These are phyloP conservation scores for Colletotrichum sp. DNA, from an alignment of 2,329 filamentous ascomycete genomes.

Conservation along the genomic window DNA sequence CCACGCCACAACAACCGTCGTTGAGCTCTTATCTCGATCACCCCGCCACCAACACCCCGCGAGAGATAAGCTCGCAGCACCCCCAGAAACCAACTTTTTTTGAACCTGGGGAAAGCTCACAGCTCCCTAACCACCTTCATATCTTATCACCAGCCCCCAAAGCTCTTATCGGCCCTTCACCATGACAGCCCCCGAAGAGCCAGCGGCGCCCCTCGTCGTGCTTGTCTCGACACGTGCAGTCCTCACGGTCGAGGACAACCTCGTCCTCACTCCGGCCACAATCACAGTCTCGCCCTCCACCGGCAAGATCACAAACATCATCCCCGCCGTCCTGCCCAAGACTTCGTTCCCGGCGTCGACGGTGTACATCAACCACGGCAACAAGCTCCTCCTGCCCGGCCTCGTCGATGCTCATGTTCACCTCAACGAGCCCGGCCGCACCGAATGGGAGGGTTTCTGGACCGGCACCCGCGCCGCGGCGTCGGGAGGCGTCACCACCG, in stretches of 20 bases:
- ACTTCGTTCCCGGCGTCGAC: constrained; percentile 75
- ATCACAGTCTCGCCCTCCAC: constrained; percentile 78
- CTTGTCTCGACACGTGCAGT: constrained; percentile 86
- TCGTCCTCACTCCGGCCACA: constrained; percentile 78
- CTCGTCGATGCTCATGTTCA: constrained; percentile 97
- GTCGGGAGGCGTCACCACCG: constrained; percentile 94
- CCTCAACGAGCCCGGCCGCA: constrained; percentile 94
- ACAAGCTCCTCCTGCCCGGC: constrained; percentile 84
- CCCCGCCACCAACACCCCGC: constrained; percentile 1
- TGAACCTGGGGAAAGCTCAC: not conserved
- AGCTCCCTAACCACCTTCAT: not conserved
- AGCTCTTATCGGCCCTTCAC: constrained; percentile 10
- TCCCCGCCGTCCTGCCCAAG: constrained; percentile 75
- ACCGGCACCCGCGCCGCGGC: constrained; percentile 93
- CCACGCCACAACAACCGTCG: not conserved
- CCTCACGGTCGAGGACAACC: constrained; percentile 69
- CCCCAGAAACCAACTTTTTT: not conserved
- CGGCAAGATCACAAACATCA: constrained; percentile 84
- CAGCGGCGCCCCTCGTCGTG: constrained; percentile 63
- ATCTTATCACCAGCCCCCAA: not conserved
- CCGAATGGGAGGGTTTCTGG: constrained; percentile 98
- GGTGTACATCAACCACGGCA: constrained; percentile 83
- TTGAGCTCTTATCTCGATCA: not conserved
- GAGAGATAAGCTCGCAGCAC: constrained; percentile 5
- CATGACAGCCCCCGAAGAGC: constrained; percentile 35